Base-by-base conservation (phyloP, 495 filamentous ascomycete genomes). In the Haplographium delicatum region DNA sequence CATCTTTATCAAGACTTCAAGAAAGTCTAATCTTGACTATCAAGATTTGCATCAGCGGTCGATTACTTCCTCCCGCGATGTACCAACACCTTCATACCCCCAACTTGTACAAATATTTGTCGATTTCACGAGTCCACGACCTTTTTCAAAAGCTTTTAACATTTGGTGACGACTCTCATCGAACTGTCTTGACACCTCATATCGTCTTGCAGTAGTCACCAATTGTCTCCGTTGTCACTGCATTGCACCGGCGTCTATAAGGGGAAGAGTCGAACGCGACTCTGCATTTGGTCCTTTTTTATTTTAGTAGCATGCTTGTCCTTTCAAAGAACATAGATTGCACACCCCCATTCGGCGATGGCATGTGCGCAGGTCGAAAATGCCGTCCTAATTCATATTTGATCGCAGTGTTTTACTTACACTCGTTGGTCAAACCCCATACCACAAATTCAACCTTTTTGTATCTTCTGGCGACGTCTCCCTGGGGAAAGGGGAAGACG, bases 311-410 rank as follows among this genome's bases (percentile, higher is more conserved):
- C 60, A 59, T 59, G 56, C 27, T 59, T 44, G 51, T 52, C 51
- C 37, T 53, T 50, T 38, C 30, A 38, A 47, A 54, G 51, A 56
- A 57, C 55, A 58, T 63, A 63, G 61, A 62, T 51, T 62, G 62
- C 60, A 63, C 57, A 61, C 54, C 37, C 53, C 54, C 26, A 16
- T 33, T 51, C 25, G 18, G 22, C 62, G 64, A 65, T 62, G 65
- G 65, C 58, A 69, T 73, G 72, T 79, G 77, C 80, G 80, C 82
- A 78, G 80, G 80, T 82, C 80, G 76, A 78, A 64, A 44, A 64
- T 70, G 69, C 68, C 72, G 71, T 71, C 68, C 48, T 73, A 73
- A 72, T 73, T 66, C 39, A 33, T 35, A 42, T 44, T 25, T 33
- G 30, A 44, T 39, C 37, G 45, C 45, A 44, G 46, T 50, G 55